Base-by-base conservation (phyloP, 2,329 filamentous ascomycete genomes). In the Claviceps pusilla region DNA sequence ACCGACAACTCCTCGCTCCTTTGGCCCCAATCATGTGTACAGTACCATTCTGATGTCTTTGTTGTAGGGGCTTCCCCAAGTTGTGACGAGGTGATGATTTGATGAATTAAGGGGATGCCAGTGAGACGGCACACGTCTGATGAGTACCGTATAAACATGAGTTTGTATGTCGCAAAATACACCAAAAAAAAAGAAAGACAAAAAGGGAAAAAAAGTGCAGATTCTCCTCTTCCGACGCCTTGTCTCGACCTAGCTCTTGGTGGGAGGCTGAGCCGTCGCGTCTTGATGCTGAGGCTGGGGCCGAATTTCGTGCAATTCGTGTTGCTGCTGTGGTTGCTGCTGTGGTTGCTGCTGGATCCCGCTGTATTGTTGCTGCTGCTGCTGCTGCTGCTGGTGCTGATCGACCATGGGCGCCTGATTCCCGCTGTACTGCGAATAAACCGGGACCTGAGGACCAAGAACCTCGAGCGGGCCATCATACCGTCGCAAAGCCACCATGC, bases 401-500 rank as follows among this genome's bases (percentile, higher is more conserved):
- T 54, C 6, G 7, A 24, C 28, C 31, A 33, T 48, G 43, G 16
- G 41, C 24, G 50, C 28, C 53, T 60, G 57, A 19, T 43, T 50
- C n/a, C 33, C 59, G 45, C 33, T 39, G 42, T 60, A 60, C 54
- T 58, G 58, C 12, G 58, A 59, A 28, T 54, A 46, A 10, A 58
- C 53, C 31, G 53, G 52, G 6, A 48, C 31, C 5, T 48, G 42
- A 28, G 64, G 64, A 0, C 55, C 61, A 33, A 59, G 57, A 12
- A 65, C 55, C 29, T 62, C 54, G 1, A 66, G 47, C 2, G 52
- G 51, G 0, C 60, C 59, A 19, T 61, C 59, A 43, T 63, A 55
- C 2, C 53, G 51, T 31, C 60, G 55, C 31, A 53, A 45, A 28
- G 66, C 66, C 4, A 69, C 61, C 55, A 60, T 59, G 50, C 63